Evolutionary conservation across 768 basidiomycete species (phyloP), one percentile per base, ranked within the genome.

Genomic region (Boletus sensibilis): DNA sequence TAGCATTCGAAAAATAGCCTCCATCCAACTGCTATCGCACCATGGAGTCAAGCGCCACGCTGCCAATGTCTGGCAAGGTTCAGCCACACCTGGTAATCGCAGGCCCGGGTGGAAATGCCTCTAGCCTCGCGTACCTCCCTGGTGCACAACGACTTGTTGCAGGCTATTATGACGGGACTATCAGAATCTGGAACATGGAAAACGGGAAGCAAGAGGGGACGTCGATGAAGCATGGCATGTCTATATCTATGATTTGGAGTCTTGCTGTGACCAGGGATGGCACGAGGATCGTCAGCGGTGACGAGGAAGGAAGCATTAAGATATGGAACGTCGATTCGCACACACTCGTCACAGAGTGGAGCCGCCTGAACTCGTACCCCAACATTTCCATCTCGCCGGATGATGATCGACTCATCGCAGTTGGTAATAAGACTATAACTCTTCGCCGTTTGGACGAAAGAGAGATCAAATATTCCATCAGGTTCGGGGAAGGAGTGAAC

Each of bases 291-390:
- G 5, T 62, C 27, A 54, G 53, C 20, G 8, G 33, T 18, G 37
- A 29, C 9, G 0, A 0, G 50, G 50, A 10, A 13, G 4, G 3
- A 20, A n/a, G n/a, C n/a, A n/a, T 61, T 23, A 52, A 11, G 5
- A 41, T 51, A 7, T 61, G 55, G 55, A 27, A 60, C 14, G 21
- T 53, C 14, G 25, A 43, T 51, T 49, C 55, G 16, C 46, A 25
- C 1, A 3, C 23, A 5, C 31, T 47, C 0, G 12, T 49, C 13
- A 16, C 18, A 11, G 3, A 31, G n/a, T 61, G 51, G 55, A 27
- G 16, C 23, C 39, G 31, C 5, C 14, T 2, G 1, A 7, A 16
- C 0, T 0, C 0, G 1, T n/a, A 2, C 21, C 14, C 20, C 11
- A 1, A 0, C 1, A 0, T 54, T 33, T 25, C 44, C 6, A 23